Evolutionary conservation across 139 green algal species (phyloP).

Genomic region (Tetraselmis striata): DNA sequence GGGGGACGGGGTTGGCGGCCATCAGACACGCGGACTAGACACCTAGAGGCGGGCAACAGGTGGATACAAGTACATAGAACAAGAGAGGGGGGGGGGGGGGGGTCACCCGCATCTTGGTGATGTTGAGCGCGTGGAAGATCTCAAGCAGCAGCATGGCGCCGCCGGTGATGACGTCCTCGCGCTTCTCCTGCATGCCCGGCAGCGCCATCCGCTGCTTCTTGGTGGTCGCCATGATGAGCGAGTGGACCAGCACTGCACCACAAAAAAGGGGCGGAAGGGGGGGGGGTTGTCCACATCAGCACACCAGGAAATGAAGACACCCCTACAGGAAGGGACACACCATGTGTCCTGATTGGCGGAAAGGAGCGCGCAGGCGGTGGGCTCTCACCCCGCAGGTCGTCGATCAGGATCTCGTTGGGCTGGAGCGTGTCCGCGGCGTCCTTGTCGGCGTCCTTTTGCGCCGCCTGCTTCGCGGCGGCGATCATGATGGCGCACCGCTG

Average conservation of each 20-base stretch:
- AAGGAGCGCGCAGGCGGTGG: no score
- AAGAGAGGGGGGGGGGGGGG: not conserved
- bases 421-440: not conserved
- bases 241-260: conserved; percentile 17
- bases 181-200: conserved; percentile 25
- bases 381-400: not conserved
- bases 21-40: no score
- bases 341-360: no score
- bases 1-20: no score
- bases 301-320: no score
- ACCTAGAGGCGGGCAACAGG: no score
- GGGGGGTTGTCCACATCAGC: no score
- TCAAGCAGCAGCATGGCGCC: conserved; percentile 28
- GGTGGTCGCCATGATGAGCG: conserved; percentile 20
- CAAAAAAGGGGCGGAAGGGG: no score
- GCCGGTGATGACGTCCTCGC: conserved; percentile 28
- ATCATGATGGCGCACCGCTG: not conserved
- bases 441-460: not conserved
- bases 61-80: no score
- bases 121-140: conserved; percentile 24
- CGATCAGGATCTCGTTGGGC: not conserved
- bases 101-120: conserved; percentile 18
- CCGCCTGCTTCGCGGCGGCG: not conserved
- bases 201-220: conserved; percentile 17
- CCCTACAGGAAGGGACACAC: no score